These are phyloP conservation scores for Phytophthora idaei DNA, from an alignment of 352 stramenopile genomes.

Conservation along the genomic window DNA sequence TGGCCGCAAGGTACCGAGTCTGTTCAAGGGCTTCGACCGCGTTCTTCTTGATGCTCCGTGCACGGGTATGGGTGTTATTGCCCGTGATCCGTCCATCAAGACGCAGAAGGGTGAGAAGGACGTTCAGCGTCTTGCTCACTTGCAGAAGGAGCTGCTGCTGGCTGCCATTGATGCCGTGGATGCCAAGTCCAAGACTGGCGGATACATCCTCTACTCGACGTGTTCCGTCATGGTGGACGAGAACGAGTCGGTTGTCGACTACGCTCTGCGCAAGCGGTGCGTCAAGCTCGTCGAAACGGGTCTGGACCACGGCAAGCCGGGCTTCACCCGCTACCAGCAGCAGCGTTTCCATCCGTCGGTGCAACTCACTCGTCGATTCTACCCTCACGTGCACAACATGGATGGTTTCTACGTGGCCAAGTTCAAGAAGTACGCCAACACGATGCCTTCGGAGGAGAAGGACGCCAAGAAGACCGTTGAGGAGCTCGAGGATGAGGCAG, in stretches of 20 bases:
- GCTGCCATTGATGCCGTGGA: conserved; percentile 98
- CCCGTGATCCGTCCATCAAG: conserved; percentile 98
- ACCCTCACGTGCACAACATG: conserved; percentile 99
- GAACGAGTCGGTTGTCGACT: conserved; percentile 99
- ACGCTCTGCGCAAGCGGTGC: conserved; percentile 97
- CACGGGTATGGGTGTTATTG: conserved; percentile 98
- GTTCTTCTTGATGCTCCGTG: conserved; percentile 99
- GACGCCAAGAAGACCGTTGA: conserved; percentile 79
- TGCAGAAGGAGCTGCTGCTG: conserved; percentile 99
- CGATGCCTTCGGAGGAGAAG: conserved; percentile 73
- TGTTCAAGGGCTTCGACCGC: conserved; percentile 97
- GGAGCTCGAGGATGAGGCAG: conserved; percentile 70
- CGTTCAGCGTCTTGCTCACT: conserved; percentile 89
- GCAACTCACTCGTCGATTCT: conserved; percentile 96
- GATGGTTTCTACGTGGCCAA: conserved; percentile 99
- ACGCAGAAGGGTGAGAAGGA: conserved; percentile 96
- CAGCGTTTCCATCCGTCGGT: conserved; percentile 98
- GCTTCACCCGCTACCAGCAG: conserved; percentile 95
- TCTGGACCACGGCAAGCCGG: conserved; percentile 96
- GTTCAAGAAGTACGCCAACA: conserved; percentile 99
- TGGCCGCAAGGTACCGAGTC: conserved; percentile 91
- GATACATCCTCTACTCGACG: conserved; percentile 99
- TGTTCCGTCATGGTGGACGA: conserved; percentile 95
- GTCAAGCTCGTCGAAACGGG: conserved; percentile 98
- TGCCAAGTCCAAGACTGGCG: conserved; percentile 95